Percentiles rank a stretch among this genome's conserved stretches.
Conservation (phyloP, 1,284 basidiomycete genomes). For the Athelia psychrophila region DNA sequence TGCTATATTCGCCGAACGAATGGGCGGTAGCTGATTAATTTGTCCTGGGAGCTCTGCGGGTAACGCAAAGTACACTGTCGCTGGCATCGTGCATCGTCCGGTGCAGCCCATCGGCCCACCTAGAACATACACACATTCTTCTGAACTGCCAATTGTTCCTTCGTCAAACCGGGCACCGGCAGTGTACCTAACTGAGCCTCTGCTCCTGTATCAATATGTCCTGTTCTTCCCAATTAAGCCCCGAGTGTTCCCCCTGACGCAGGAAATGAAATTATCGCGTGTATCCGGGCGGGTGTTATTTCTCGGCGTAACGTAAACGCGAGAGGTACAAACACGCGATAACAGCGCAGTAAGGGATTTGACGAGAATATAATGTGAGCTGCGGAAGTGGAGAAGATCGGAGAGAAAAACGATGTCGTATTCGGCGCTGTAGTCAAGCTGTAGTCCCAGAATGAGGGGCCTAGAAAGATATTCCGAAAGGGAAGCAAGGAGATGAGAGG, state of each 20-base stretch:
- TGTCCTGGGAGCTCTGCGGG: too few species aligned
- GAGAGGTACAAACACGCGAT: conserved; percentile 33
- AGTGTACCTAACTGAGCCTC: conserved; percentile 42
- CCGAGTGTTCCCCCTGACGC: conserved; percentile 31
- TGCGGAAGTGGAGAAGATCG: conserved; percentile 66
- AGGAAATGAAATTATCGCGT: conserved; percentile 59
- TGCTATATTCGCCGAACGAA: too few species aligned
- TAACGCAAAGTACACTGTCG: too few species aligned
- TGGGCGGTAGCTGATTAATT: too few species aligned
- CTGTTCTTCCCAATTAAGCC: conserved; percentile 47
- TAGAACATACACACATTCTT: conserved; percentile 62
- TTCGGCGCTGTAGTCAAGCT: conserved; percentile 17
- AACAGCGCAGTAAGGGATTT: conserved; percentile 48
- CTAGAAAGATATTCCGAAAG: not conserved
- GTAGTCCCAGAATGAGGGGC: conserved; percentile 2
- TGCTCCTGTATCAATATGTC: conserved; percentile 17
- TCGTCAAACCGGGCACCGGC: conserved; percentile 44
- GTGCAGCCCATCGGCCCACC: conserved; percentile 45
- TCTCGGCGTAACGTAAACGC: conserved; percentile 60
- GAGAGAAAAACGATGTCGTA: conserved; percentile 66
- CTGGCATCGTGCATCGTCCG: too few species aligned
- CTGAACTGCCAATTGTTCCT: conserved; percentile 41
- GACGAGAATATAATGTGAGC: conserved; percentile 57
- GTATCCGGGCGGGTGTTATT: conserved; percentile 55
- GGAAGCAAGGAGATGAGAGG: not conserved